Evolutionary conservation across 2,329 filamentous ascomycete genomes (phyloP).

Genomic region (Arthrinium phaeospermum): DNA sequence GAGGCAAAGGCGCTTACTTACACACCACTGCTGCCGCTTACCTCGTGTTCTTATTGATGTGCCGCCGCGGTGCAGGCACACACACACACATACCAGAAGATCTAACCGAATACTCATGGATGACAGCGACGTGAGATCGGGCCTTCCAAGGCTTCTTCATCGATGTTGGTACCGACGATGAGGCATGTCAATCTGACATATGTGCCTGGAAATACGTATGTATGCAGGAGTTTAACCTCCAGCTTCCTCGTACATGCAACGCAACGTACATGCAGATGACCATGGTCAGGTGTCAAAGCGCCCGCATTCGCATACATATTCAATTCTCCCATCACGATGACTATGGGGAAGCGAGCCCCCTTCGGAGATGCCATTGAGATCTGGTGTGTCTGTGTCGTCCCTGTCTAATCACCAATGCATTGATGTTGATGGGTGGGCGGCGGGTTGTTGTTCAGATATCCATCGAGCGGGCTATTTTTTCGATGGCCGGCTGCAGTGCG

Average conservation of each 20-base stretch:
- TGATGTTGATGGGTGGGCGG: not conserved
- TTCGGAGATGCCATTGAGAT: not conserved
- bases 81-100: not conserved
- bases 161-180: not conserved
- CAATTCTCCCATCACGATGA: not conserved
- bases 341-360: not conserved
- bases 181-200: conserved; percentile 10
- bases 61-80: not conserved
- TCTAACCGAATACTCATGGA: not conserved
- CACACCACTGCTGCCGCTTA: not conserved
- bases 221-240: not conserved
- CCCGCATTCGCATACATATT: not conserved
- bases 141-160: not conserved
- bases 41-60: not conserved
- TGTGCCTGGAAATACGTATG: not conserved
- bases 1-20: not conserved
- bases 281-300: not conserved
- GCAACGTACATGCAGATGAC: not conserved
- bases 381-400: not conserved
- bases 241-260: not conserved
- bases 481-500: not conserved
- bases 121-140: not conserved
- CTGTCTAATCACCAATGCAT: conserved; percentile 11
- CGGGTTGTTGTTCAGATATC: not conserved
- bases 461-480: not conserved